Evolutionary conservation across 148 eudicot genomes (phyloP).

Genomic region (Rhododendron vialii): DNA sequence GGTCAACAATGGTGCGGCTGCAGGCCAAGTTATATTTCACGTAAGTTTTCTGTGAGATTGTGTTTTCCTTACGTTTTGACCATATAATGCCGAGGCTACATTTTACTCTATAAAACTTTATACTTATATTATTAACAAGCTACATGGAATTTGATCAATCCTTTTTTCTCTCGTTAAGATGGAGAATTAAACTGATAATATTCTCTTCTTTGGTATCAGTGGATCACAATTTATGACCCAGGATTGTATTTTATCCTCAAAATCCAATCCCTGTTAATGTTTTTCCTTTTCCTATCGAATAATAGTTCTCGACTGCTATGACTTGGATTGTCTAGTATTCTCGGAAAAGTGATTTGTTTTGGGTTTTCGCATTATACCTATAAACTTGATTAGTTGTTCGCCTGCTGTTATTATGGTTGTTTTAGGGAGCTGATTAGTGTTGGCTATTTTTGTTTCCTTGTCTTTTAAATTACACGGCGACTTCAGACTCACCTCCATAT

Average conservation of each 20-base stretch:
- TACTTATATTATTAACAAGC: background rate
- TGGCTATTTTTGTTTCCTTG: background rate
- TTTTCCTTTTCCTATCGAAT: background rate
- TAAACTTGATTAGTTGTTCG: background rate
- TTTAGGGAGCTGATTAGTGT: background rate
- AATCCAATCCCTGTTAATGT: background rate
- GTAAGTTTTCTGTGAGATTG: conserved; percentile 33
- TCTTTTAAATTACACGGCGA: background rate
- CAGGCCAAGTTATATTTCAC: conserved; percentile 96
- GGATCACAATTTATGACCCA: background rate
- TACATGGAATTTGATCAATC: background rate
- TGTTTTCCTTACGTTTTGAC: background rate
- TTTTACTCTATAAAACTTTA: background rate
- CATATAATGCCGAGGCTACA: background rate
- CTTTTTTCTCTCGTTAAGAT: background rate
- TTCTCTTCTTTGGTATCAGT: background rate
- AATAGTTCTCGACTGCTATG: background rate
- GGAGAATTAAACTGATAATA: background rate
- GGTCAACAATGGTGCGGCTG: conserved; percentile 92
- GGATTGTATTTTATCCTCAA: background rate
- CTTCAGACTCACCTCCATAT: conserved; percentile 89
- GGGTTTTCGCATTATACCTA: background rate
- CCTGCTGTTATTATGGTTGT: background rate
- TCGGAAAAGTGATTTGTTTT: background rate
- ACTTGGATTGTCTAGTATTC: background rate